These are phyloP conservation scores for Calonectria montana DNA, from an alignment of 2,329 filamentous ascomycete species.

Conservation along the genomic window DNA sequence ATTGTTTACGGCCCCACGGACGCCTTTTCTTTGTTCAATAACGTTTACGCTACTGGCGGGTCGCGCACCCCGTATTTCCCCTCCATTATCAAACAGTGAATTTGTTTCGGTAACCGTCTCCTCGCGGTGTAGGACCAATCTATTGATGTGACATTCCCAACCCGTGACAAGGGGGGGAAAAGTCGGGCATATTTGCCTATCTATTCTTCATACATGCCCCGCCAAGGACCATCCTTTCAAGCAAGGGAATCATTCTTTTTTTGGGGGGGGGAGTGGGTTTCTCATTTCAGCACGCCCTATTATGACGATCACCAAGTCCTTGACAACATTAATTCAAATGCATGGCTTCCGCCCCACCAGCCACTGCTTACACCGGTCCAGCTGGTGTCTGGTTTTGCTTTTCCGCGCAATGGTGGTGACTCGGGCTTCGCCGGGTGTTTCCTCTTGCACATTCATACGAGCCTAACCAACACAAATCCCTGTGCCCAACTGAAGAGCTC, in stretches of 20 bases:
- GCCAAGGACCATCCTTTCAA: not conserved
- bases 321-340: not conserved
- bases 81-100: not conserved
- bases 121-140: conserved; percentile 5
- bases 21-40: not conserved
- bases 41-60: not conserved
- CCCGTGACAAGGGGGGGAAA: conserved; percentile 25
- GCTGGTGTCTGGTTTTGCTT: not conserved
- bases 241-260: not conserved
- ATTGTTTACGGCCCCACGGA: not conserved
- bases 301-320: not conserved
- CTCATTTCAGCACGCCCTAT: not conserved
- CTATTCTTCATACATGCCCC: not conserved
- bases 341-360: not conserved
- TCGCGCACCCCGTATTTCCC: not conserved
- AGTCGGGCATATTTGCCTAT: not conserved
- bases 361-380: not conserved
- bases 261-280: too few relatives aligned
- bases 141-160: conserved; percentile 31
- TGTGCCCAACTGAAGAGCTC: not conserved
- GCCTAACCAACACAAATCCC: not conserved
- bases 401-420: not conserved
- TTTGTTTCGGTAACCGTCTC: conserved; percentile 6
- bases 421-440: not conserved
- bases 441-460: not conserved